Evolutionary conservation across 768 basidiomycete genomes (phyloP), one percentile per base, ranked within the genome.

Genomic region (Leccinellum rugosiceps): DNA sequence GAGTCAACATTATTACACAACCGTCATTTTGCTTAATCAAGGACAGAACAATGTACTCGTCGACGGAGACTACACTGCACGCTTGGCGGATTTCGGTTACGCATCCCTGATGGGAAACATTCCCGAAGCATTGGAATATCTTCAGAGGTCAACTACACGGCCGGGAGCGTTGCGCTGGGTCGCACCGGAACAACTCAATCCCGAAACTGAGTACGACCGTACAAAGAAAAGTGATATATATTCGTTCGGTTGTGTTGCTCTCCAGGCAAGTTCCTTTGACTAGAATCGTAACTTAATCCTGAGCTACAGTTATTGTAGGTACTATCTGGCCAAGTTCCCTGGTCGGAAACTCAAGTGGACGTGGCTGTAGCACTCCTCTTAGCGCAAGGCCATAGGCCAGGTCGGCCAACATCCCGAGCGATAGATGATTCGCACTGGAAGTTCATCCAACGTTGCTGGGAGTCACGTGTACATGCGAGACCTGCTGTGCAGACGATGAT

Each of bases 51-150:
- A 65, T 8, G 53, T 65, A n/a, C 55, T 63, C 32, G n/a, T 59
- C 4, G 58, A 61, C 17, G 58, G 10, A 23, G 26, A 56, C 3
- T 61, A 72, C 31, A 73, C 71, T 17, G 78, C 74, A 0, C 69
- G 72, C 11, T 62, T 81, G 4, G 72, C 73, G 47, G 79, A 80
- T 57, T 80, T 80, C 3, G 43, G 43, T 4, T 44, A 23, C 19
- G 19, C 43, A 1, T 28, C 28, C 28, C 28, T 28, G 28, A 6
- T 28, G 28, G 28, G 28, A 28, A 28, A 28, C 28, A 28, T 44
- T 21, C 43, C 43, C 15, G 43, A 44, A 23, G 19, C 43, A 44
- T n/a, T 44, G 43, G 8, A 44, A n/a, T 44, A 44, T 44, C 43
- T 44, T 4, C 19, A 21, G 4, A 44, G 19, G n/a, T 44, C 43